phyloP scores from a whole-genome alignment of 2,329 filamentous ascomycete genomes.

The Didymella keratinophila region DNA sequence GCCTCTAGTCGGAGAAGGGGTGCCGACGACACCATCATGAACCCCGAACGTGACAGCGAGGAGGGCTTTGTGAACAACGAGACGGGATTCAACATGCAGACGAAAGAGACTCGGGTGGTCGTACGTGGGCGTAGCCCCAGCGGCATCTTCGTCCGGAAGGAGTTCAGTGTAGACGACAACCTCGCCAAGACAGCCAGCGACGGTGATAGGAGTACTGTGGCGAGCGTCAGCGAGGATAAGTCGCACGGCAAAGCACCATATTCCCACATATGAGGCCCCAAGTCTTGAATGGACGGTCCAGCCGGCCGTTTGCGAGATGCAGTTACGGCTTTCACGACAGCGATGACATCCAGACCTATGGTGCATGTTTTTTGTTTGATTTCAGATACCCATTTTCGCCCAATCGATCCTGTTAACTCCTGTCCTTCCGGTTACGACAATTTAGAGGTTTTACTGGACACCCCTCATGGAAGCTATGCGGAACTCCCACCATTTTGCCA shows the following conservation, averaged over 20 bases:
- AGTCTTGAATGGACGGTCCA: background rate
- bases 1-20: slow-evolving; percentile 19
- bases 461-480: too few species aligned
- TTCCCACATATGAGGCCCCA: slow-evolving; percentile 24
- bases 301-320: background rate
- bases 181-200: slow-evolving; percentile 18
- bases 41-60: slow-evolving; percentile 30
- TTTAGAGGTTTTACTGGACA: too few species aligned
- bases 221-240: slow-evolving; percentile 24
- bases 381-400: slow-evolving; percentile 8
- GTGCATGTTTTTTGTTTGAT: background rate
- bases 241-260: slow-evolving; percentile 23
- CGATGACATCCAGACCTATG: background rate
- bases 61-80: slow-evolving; percentile 20
- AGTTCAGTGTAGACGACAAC: slow-evolving; percentile 28
- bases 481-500: too few species aligned
- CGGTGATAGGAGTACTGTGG: slow-evolving; percentile 18
- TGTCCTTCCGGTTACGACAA: background rate
- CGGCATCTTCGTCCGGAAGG: slow-evolving; percentile 32
- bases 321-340: background rate
- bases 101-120: background rate
- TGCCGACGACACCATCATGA: slow-evolving; percentile 16
- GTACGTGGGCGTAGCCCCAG: slow-evolving; percentile 22
- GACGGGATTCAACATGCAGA: background rate
- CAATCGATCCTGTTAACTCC: background rate